Evolutionary conservation across 345 rosid species (phyloP).

Genomic region (Iberis pinnata): DNA sequence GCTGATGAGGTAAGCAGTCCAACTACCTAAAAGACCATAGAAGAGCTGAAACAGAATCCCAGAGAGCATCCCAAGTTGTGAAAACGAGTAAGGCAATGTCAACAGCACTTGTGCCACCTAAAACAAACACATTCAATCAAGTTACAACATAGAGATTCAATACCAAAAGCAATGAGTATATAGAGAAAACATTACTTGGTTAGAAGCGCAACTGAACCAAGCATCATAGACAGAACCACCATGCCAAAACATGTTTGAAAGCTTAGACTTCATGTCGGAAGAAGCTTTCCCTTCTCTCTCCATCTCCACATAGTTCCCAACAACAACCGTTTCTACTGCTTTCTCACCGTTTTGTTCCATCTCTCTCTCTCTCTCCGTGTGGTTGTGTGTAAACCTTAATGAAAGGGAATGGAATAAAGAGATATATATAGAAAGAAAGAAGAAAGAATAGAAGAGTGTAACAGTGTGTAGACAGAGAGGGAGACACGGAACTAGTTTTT

Average conservation of each 20-base stretch:
- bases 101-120: slow-evolving; percentile 99
- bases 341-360: slow-evolving; percentile 49
- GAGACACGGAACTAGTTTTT: slow-evolving; percentile 34
- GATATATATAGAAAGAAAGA: slow-evolving; percentile 29
- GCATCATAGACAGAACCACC: slow-evolving; percentile 98
- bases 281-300: slow-evolving; percentile 62
- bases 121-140: background rate
- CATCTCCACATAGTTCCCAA: slow-evolving; percentile 91
- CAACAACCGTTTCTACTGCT: slow-evolving; percentile 81
- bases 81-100: slow-evolving; percentile 92
- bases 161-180: background rate
- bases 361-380: slow-evolving; percentile 7
- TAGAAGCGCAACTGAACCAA: slow-evolving; percentile 98
- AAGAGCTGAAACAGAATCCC: slow-evolving; percentile 92
- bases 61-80: slow-evolving; percentile 95
- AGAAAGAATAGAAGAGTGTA: slow-evolving; percentile 19
- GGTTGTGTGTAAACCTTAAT: background rate
- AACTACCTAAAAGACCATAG: slow-evolving; percentile 86
- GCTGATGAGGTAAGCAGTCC: slow-evolving; percentile 97
- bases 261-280: slow-evolving; percentile 44
- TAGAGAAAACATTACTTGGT: slow-evolving; percentile 41
- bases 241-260: slow-evolving; percentile 81
- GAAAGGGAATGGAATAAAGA: background rate
- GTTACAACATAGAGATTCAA: too few relatives aligned
- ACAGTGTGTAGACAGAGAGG: slow-evolving; percentile 33